phyloP scores from a whole-genome alignment of 768 basidiomycete species.

The Tulasnella sp. region DNA sequence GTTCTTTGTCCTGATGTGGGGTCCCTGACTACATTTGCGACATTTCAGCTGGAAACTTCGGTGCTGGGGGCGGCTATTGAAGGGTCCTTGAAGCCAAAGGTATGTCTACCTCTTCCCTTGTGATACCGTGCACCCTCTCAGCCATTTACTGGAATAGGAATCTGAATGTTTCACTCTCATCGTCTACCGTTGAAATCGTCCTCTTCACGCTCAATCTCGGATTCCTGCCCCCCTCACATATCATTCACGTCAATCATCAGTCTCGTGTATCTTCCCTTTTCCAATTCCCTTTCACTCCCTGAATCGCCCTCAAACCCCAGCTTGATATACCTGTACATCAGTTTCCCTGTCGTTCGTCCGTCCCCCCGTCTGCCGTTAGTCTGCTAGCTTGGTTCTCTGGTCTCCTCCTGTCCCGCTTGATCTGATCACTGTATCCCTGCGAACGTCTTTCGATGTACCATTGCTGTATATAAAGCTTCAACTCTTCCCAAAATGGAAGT shows the following conservation, averaged over 20 bases:
- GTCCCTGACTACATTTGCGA: neutral
- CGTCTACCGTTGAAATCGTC: neutral
- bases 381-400: neutral
- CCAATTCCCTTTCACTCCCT: neutral
- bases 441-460: neutral
- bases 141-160: neutral
- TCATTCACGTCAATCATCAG: neutral
- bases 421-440: slow-evolving; percentile 3
- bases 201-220: neutral
- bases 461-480: neutral
- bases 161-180: neutral
- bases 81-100: neutral
- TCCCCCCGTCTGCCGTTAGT: neutral
- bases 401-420: neutral
- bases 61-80: neutral
- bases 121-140: neutral
- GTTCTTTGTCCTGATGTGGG: neutral
- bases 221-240: neutral
- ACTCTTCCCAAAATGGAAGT: neutral
- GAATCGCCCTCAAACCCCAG: neutral
- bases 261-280: neutral
- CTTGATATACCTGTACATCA: slow-evolving; percentile 1
- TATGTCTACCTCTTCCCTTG: neutral
- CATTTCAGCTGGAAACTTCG: neutral
- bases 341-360: neutral